Base-by-base conservation (phyloP, 495 filamentous ascomycete genomes). In the Xylaria grammica region DNA sequence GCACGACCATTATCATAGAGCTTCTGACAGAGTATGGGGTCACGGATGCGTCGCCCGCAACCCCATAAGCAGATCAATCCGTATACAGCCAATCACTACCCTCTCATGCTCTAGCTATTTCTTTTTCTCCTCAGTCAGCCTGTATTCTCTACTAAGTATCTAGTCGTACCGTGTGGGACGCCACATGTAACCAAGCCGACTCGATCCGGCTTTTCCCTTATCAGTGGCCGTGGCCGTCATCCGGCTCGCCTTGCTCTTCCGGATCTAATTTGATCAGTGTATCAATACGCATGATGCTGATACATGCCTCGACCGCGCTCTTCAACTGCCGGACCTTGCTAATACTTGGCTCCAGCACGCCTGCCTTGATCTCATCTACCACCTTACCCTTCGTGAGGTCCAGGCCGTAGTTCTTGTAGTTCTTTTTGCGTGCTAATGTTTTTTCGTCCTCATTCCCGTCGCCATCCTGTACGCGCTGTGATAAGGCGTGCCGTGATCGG, bases 241-340 rank as follows among this genome's bases (percentile, higher is more conserved):
- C 92, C 78, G 90, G 88, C n/a, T 79, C 86, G 15, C 82, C 84
- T 72, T 86, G 84, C 82, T 88, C 83, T 83, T 97, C 93, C 58
- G 92, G 93, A 86, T 99, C 95, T 79, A 99, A 79, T 82, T 96
- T 97, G 78, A 99, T 98, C 80, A 99, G 85, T 65, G 95, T 99
- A 82, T 99, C 95, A 73, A 99, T 99, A 72, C 95, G 88, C 96
- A 99, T 97, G 75, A 99, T 97, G 72, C 93, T 90, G 79, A 99
- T 97, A 78, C 96, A 98, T 63, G 95, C 95, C 82, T 99, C 95
- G 57, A 98, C 95, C 54, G 96, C 96, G 82, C 90, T 93, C 90
- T 99, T 99, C 69, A 99, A 81, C 83, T 97, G 94, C 81, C 92
- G 90, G 69, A 99, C 85, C 86, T 99, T 99, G 85, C 94, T 97